Evolutionary conservation across 148 eudicot species (phyloP).

Genomic region (Amaranthus hypochondriacus): DNA sequence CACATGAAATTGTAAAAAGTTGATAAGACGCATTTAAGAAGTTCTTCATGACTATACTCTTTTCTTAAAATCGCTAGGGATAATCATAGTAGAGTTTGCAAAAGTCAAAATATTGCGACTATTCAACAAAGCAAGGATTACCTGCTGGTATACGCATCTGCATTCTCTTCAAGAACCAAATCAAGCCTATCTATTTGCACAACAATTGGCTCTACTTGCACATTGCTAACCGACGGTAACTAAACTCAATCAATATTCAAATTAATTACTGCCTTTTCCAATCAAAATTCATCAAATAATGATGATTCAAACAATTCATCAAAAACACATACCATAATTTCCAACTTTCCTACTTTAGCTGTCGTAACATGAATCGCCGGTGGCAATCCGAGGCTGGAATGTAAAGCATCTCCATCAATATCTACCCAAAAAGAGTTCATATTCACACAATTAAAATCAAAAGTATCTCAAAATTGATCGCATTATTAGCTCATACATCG

Average conservation of each 20-base stretch:
- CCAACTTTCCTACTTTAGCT: conserved; percentile 87
- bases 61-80: too few relatives aligned
- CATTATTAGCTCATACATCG: conserved; percentile 1
- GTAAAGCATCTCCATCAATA: conserved; percentile 88
- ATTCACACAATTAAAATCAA: background rate
- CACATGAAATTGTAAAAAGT: too few relatives aligned
- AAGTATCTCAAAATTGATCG: background rate
- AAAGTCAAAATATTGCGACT: too few relatives aligned
- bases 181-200: conserved; percentile 93
- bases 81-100: too few relatives aligned
- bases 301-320: background rate
- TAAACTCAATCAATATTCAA: conserved; percentile 26
- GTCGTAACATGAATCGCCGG: conserved; percentile 75
- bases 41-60: too few relatives aligned
- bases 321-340: conserved; percentile 58
- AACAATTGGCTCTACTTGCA: conserved; percentile 91
- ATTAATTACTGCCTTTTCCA: background rate
- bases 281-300: background rate
- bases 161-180: conserved; percentile 90
- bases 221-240: conserved; percentile 90
- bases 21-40: too few relatives aligned
- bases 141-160: conserved; percentile 76
- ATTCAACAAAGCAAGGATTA: conserved; percentile 13
- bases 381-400: conserved; percentile 90
- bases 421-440: conserved; percentile 32